Evolutionary conservation across 1,139 yeast species (phyloP), one percentile per base, ranked within the genome.

Genomic region (Hyphopichia khmerensis): DNA sequence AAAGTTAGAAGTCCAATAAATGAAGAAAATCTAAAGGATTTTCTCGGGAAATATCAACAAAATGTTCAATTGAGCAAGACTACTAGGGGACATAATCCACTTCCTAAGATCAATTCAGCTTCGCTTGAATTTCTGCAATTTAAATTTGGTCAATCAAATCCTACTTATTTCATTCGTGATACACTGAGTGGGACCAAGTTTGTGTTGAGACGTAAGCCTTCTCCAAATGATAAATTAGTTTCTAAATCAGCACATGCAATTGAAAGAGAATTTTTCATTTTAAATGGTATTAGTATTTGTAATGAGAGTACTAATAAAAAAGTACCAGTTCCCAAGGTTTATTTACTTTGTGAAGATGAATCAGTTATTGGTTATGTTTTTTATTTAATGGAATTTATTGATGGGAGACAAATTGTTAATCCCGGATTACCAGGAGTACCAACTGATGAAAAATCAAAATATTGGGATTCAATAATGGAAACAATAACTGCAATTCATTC

Each of bases 81-180:
- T 0, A 48, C 63, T 1, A 33, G 49, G 7, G 67, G 69, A 3
- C 43, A 51, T 10, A 45, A 48, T 30, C 9, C 18, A 27, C 41
- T 54, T n/a, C 56, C 56, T 1, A 39, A 40, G 9, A 50, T 56
- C 47, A 44, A 49, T 39, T 50, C 48, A 32, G 51, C 10, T 8
- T 72, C 62, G 18, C 44, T 60, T 3, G 43, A 54, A 0, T 55
- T 79, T 39, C 63, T 74, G 46, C 87, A 82, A 57, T 82, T 82
- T 61, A 70, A 72, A 17, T 80, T 78, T 59, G 88, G 88, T 13
- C 88, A 82, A 56, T 79, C 84, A 4, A 82, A 82, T 55, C 88
- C 87, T 14, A 81, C 87, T 0, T 82, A 80, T 52, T 70, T 76
- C 36, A 48, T 82, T 17, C 62, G 61, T 4, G 84, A 80, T 50